Percentiles rank a stretch among this genome's conserved stretches.
Conservation (phyloP, 2,329 filamentous ascomycete genomes). For the Cladosporium phlei region DNA sequence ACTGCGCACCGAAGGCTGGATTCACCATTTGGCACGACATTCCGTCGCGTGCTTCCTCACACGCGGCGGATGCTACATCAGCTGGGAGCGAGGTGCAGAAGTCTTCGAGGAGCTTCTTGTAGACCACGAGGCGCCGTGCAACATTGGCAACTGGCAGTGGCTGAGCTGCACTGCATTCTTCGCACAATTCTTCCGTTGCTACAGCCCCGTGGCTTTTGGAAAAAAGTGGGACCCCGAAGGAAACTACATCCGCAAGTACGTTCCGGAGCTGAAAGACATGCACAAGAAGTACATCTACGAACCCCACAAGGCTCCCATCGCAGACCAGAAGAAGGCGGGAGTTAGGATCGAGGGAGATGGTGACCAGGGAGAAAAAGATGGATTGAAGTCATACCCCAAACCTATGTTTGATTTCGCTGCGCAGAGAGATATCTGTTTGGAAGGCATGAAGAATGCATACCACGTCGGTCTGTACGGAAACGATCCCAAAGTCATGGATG, state of each 20-base stretch:
- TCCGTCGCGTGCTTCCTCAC: slow-evolving; percentile 79
- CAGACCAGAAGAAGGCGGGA: slow-evolving; percentile 64
- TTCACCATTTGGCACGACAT: slow-evolving; percentile 73
- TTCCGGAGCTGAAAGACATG: slow-evolving; percentile 60
- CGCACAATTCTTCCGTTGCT: slow-evolving; percentile 65
- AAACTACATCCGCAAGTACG: slow-evolving; percentile 58
- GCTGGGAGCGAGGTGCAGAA: slow-evolving; percentile 73
- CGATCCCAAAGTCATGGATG: slow-evolving; percentile 57
- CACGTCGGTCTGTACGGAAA: slow-evolving; percentile 60
- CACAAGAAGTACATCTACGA: slow-evolving; percentile 72
- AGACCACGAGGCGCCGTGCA: slow-evolving; percentile 70
- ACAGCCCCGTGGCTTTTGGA: slow-evolving; percentile 65
- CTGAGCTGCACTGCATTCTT: slow-evolving; percentile 71
- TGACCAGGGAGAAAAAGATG: slow-evolving; percentile 32
- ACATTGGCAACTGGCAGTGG: slow-evolving; percentile 76
- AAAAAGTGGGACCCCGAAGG: slow-evolving; percentile 72
- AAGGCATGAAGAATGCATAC: slow-evolving; percentile 68
- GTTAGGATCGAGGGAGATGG: slow-evolving; percentile 56
- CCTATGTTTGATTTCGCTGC: slow-evolving; percentile 73
- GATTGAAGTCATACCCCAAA: slow-evolving; percentile 57
- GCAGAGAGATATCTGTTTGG: slow-evolving; percentile 58
- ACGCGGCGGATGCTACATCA: slow-evolving; percentile 69
- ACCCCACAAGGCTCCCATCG: slow-evolving; percentile 67
- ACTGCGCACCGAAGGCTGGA: slow-evolving; percentile 67
- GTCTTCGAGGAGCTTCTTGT: slow-evolving; percentile 73